Conservation (phyloP, 192 early-diverging fungal species). For the Coemansia sp. region DNA sequence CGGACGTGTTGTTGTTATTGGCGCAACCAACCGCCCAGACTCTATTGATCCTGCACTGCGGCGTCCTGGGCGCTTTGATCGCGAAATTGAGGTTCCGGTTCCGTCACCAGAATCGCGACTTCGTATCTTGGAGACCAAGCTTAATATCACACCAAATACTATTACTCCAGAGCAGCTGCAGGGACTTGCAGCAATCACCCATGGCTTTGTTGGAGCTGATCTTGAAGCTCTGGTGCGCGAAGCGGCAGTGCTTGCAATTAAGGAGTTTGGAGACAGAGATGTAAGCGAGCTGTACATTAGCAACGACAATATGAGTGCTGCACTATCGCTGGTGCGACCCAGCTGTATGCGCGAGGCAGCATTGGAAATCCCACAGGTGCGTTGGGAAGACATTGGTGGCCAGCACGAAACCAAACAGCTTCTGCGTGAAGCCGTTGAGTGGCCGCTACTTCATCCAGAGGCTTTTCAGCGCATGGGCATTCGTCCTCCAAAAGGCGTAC, state of each 20-base stretch:
- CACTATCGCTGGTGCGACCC: conserved; percentile 21
- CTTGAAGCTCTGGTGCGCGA: conserved; percentile 82
- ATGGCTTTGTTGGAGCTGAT: conserved; percentile 99
- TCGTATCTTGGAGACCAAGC: conserved; percentile 70
- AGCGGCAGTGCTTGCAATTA: conserved; percentile 79
- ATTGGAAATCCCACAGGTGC: conserved; percentile 89
- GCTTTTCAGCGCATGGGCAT: conserved; percentile 87
- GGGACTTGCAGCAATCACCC: conserved; percentile 61
- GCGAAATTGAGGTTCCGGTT: conserved; percentile 94
- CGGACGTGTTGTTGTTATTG: conserved; percentile 67
- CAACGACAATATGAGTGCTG: conserved; percentile 9
- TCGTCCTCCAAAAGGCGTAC: conserved; percentile 91
- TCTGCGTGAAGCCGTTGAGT: conserved; percentile 94
- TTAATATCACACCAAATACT: conserved; percentile 65
- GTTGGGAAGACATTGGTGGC: conserved; percentile 94
- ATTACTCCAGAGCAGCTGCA: conserved; percentile 60
- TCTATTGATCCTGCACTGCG: conserved; percentile 85
- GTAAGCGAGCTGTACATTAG: conserved; percentile 3
- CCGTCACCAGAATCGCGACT: conserved; percentile 66
- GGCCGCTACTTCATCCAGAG: conserved; percentile 95
- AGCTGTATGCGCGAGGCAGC: conserved; percentile 58
- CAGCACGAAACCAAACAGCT: conserved; percentile 88
- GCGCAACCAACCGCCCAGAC: conserved; percentile 90
- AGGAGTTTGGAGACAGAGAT: conserved; percentile 24
- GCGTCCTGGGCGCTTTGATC: conserved; percentile 91